Evolutionary conservation across 257 asterid genomes (phyloP), one percentile per base, ranked within the genome.

Genomic region (Fraxinus cuspidata): DNA sequence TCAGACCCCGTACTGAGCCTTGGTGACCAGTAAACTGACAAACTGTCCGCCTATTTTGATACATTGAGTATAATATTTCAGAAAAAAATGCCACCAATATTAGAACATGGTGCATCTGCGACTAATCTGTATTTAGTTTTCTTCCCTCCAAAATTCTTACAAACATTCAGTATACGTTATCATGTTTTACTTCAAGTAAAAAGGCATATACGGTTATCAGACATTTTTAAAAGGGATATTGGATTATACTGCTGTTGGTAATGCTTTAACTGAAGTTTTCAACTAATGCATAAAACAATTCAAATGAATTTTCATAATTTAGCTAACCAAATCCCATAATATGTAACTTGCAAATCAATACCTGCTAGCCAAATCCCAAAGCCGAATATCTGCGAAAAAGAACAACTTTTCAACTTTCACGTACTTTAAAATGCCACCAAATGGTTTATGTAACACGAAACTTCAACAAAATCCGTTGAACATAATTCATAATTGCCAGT

Each of bases 21-120:
- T 90, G 93, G 88, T 95, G 99, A 70, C 99, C 99, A 82, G 97
- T 89, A 89, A 95, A 95, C 86, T 88, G 98, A 81, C 95, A 79
- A 34, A 93, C 94, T 29, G 97, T 91, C 81, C 87, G 89, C 85
- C 99, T 95, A 77, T 56, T 77, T 58, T 53, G 34, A 47, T 81
- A 78, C 53, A 78, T 47, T 73, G 72, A 71, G 38, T 64, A 79
- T 31, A 68, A 67, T 1, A 64, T 70, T 77, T 32, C 73, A 58
- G 67, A 9, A 58, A 60, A 78, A 71, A 49, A 74, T 25, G 74
- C n/a, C 25, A 34, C 68, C 40, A 78, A 3, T 40, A 58, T 44
- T 19, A 71, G 35, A 16, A 76, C 4, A 21, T 4, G 15, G 2
- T 7, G 32, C 9, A 38, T 63, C 75, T 44, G n/a, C 25, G 25